phyloP scores from a whole-genome alignment of 23 red algal genomes.

The Gracilaria vermiculophylla region DNA sequence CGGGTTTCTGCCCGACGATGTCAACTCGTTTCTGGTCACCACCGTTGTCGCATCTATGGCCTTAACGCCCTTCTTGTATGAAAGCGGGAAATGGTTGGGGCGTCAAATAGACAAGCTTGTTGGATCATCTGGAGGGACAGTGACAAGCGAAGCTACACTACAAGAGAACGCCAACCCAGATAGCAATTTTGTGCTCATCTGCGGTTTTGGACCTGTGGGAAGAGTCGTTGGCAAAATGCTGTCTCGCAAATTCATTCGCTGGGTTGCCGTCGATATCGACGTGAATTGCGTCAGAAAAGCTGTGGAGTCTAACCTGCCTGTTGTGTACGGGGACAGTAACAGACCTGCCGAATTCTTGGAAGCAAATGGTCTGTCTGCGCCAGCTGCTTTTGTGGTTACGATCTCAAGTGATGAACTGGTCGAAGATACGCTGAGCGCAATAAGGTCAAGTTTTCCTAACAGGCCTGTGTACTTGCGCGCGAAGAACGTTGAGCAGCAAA shows the following conservation, averaged over 20 bases:
- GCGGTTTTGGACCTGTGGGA: conserved; percentile 88
- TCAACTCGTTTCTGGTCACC: conserved; percentile 74
- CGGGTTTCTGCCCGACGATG: conserved; percentile 82
- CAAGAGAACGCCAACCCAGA: conserved; percentile 21
- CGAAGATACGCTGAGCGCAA: conserved; percentile 38
- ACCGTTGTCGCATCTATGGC: conserved; percentile 91
- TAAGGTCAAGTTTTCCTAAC: conserved; percentile 68
- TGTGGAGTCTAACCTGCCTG: conserved; percentile 50
- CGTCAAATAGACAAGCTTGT: conserved; percentile 59
- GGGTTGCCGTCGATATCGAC: conserved; percentile 85
- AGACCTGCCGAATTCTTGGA: conserved; percentile 50
- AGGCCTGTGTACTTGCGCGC: conserved; percentile 85
- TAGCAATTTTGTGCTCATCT: conserved; percentile 75
- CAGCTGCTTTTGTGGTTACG: conserved; percentile 78
- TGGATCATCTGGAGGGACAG: conserved; percentile 30
- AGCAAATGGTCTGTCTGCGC: conserved; percentile 37
- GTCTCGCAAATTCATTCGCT: conserved; percentile 76
- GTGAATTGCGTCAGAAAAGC: conserved; percentile 54
- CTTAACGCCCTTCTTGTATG: conserved; percentile 82
- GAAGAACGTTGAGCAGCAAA: conserved; percentile 73
- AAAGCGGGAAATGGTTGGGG: conserved; percentile 48
- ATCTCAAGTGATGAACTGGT: conserved; percentile 45
- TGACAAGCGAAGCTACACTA: conserved; percentile 47
- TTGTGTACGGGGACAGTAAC: conserved; percentile 67
- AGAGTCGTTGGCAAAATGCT: conserved; percentile 89